Base-by-base conservation (phyloP, 768 basidiomycete genomes). In the Panellus pusillus region DNA sequence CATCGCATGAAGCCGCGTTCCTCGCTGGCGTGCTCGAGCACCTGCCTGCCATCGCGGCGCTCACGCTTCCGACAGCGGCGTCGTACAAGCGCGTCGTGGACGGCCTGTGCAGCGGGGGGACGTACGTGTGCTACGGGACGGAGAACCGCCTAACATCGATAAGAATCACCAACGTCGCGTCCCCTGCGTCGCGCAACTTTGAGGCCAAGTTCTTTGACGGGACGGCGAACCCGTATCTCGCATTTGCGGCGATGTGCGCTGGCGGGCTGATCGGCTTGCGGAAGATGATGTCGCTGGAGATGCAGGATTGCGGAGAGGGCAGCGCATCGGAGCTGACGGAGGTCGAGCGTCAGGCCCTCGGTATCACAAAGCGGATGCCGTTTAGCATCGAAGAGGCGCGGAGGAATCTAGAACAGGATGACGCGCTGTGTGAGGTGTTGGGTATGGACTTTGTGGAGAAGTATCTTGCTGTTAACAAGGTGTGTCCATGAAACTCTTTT, bases 51-150 rank as follows among this genome's bases (percentile, higher is more conserved):
- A 55, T 78, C 31, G 67, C 69, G 31, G 77, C 74, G 12, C 64
- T 82, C 51, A 77, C 74, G 1, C 67, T 80, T 1, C 79, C 80
- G 4, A 70, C 74, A 6, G 44, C 66, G 0, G 69, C 74, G 2
- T 82, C 80, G 6, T 82, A 82, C 58, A 55, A 63, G 2, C 74
- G 80, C 19, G 68, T 82, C 59, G 7, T 32, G 2, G 80, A 82
- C 50, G 77, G 77, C 11, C 69, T 78, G 37, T 79, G 78, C 77
- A 67, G 74, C 0, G 79, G 80, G 20, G 80, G 80, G 9, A 82
- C 79, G 3, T 79, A 72, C 64, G 68, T 72, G 42, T 63, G 58
- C 35, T 82, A 79, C 79, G 80, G 81, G 0, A 63, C 68, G 27
- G 75, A 81, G 18, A 79, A 80, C 65, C 73, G 75, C 47, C 79